Conservation (phyloP, 2,329 filamentous ascomycete genomes). For the Talaromyces sp. region DNA sequence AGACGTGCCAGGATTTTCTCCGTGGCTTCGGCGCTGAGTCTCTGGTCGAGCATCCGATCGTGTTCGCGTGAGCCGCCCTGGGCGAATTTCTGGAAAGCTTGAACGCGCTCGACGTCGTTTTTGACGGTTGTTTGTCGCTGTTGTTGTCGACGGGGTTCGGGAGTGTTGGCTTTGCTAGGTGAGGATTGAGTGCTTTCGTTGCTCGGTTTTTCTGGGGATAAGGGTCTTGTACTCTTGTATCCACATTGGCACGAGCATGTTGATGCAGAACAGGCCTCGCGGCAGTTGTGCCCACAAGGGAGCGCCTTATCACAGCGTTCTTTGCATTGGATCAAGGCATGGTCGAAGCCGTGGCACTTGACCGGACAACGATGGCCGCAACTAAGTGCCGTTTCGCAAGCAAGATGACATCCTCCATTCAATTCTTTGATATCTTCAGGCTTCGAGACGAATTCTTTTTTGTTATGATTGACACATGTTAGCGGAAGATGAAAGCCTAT, state of each 20-base stretch:
- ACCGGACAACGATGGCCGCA: conserved; percentile 52
- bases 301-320: conserved; percentile 28
- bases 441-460: conserved; percentile 45
- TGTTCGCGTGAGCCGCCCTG: conserved; percentile 25
- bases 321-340: conserved; percentile 32
- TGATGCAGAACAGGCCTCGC: conserved; percentile 23
- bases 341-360: conserved; percentile 47
- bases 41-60: conserved; percentile 19
- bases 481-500: conserved; percentile 56
- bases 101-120: not conserved
- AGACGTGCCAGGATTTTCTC: conserved; percentile 13
- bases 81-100: conserved; percentile 23
- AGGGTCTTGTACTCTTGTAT: not conserved
- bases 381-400: conserved; percentile 39
- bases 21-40: conserved; percentile 9
- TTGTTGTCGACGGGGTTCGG: not conserved
- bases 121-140: not conserved
- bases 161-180: not conserved
- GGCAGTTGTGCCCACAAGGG: conserved; percentile 36
- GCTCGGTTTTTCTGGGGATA: not conserved
- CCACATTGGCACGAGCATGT: conserved; percentile 27
- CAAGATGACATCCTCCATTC: conserved; percentile 48
- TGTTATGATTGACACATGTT: conserved; percentile 56
- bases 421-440: conserved; percentile 24
- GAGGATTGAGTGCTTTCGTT: not conserved